Evolutionary conservation across 768 basidiomycete genomes (phyloP), one percentile per base, ranked within the genome.

Genomic region (Leccinum arenicola): DNA sequence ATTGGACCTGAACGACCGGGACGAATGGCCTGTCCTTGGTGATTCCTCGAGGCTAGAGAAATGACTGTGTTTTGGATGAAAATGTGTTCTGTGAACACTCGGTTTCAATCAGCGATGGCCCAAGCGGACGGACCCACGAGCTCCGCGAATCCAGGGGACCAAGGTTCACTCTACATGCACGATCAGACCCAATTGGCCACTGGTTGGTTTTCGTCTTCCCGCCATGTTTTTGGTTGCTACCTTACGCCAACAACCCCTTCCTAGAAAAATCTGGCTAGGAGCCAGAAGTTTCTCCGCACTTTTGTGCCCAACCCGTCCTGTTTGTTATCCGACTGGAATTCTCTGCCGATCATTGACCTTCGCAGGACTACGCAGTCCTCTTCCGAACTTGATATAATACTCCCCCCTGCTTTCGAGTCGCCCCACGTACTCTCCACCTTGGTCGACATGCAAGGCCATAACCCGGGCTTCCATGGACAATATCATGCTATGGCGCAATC

Each of bases 1-100:
- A 62, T 70, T 75, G 68, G 68, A 68, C 70, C 70, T 73, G 64
- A 43, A 60, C 52, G 25, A 55, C 66, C 51, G 50, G 56, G 23
- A 51, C 36, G 47, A 27, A 56, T 61, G 48, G 48, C 56, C 68
- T 75, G 75, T 77, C 74, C 71, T 75, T 74, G 76, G 75, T 74
- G 77, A 75, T 72, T 77, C 74, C 77, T 80, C 43, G 43, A 45
- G 43, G 43, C 43, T 45, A 45, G 43, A 45, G 43, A 25, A 49
- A 49, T 49, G 48, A 17, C 48, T 49, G 48, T 49, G 14, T 27
- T 49, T 57, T 68, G 62, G 57, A 60, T 69, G 57, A 59, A 62
- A 63, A 57, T 51, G 56, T 75, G 75, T 65, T 55, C 55, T 60
- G 58, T 65, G 64, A 67, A 73, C 68, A 71, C 66, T 68, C 75